Conservation (phyloP, 2,329 filamentous ascomycete species). For the Xylaria hypoxylon region DNA sequence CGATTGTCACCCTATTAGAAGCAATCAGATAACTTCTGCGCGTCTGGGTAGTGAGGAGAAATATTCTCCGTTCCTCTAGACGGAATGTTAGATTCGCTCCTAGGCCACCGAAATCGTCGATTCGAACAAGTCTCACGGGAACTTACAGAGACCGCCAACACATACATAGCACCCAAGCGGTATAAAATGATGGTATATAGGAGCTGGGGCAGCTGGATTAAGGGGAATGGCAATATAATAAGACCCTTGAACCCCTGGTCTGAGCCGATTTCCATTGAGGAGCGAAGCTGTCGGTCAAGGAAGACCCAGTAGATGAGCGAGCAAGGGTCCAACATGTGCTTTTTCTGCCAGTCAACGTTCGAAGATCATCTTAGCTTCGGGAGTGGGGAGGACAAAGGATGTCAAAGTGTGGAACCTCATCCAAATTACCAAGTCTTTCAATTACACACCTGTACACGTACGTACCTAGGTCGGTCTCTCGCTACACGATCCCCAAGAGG, state of each 20-base stretch:
- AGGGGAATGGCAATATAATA: constrained; percentile 33
- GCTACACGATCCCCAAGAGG: constrained; percentile 15
- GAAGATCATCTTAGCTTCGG: constrained; percentile 34
- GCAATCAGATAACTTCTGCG: constrained; percentile 7
- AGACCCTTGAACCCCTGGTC: constrained; percentile 27
- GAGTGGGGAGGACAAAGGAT: constrained; percentile 37
- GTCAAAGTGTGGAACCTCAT: constrained; percentile 37
- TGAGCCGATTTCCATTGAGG: constrained; percentile 11
- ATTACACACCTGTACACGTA: constrained; percentile 36
- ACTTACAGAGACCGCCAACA: constrained; percentile 9
- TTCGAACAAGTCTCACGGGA: neutral
- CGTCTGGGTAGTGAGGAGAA: neutral
- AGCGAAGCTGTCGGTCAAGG: constrained; percentile 21
- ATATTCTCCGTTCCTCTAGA: constrained; percentile 4
- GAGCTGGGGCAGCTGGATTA: constrained; percentile 5
- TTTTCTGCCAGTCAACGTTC: constrained; percentile 20
- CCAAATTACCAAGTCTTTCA: constrained; percentile 36
- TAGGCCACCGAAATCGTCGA: constrained; percentile 3
- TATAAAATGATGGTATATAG: constrained; percentile 10
- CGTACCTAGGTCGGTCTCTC: constrained; percentile 14
- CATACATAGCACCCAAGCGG: neutral
- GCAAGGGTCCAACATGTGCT: constrained; percentile 29
- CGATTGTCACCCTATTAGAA: constrained; percentile 8
- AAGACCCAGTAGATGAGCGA: constrained; percentile 7
- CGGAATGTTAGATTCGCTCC: constrained; percentile 5